phyloP scores from a whole-genome alignment of 2,329 filamentous ascomycete species.

The Teratosphaeria destructans region DNA sequence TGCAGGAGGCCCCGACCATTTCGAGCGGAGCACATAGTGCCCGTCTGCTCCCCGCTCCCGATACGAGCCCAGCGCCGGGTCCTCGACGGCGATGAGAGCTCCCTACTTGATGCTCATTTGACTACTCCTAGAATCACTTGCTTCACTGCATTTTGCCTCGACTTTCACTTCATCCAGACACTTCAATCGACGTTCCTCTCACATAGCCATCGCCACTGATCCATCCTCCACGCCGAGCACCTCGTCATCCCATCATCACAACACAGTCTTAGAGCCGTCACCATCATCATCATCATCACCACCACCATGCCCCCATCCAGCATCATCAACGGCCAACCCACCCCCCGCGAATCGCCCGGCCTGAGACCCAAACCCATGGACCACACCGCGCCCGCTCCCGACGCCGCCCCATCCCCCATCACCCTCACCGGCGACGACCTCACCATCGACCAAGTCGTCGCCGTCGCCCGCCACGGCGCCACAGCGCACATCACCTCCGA shows the following conservation, averaged over 20 bases:
- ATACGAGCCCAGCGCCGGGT: no score
- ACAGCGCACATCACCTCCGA: background rate
- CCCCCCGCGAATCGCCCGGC: background rate
- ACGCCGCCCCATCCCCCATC: background rate
- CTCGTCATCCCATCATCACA: no score
- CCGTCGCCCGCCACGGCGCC: background rate
- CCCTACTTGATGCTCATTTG: no score
- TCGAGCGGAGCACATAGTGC: no score
- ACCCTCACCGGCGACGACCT: constrained; percentile 1
- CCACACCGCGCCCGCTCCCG: no score
- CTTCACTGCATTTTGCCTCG: background rate
- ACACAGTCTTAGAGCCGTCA: no score
- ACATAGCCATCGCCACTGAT: background rate
- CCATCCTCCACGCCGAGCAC: no score
- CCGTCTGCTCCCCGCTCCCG: no score
- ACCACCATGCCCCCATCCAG: background rate
- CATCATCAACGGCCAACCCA: background rate
- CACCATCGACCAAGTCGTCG: constrained; percentile 3
- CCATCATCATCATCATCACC: no score
- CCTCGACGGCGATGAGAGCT: no score
- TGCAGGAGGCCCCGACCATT: no score
- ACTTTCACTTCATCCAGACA: background rate
- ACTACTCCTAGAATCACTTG: background rate
- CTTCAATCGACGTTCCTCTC: background rate
- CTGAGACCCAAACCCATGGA: background rate